Conservation (phyloP, 2,329 filamentous ascomycete species). For the Alternaria atra region DNA sequence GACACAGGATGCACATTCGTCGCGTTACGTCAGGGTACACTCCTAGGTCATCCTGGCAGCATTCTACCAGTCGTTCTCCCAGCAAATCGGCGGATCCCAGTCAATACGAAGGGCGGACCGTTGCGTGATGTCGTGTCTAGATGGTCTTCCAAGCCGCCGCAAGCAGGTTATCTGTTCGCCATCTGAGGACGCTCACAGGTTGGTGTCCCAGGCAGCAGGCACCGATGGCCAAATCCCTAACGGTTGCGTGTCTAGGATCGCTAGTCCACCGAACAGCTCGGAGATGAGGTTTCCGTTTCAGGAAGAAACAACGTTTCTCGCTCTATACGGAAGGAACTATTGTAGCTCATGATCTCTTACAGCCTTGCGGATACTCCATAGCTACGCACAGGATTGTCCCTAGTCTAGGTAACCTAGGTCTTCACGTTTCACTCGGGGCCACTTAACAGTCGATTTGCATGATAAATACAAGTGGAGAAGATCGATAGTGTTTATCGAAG, state of each 20-base stretch:
- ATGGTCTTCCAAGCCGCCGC: background rate
- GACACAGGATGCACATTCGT: background rate
- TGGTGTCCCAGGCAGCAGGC: background rate
- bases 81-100: background rate
- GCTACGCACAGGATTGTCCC: background rate
- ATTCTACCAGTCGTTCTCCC: background rate
- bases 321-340: background rate
- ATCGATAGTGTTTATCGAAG: constrained; percentile 8
- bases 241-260: background rate
- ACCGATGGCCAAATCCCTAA: background rate
- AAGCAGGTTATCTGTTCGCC: background rate
- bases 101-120: constrained; percentile 1
- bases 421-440: background rate
- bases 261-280: background rate
- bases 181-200: background rate
- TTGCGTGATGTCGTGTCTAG: constrained; percentile 5
- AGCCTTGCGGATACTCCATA: background rate
- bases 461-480: constrained; percentile 9
- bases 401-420: background rate
- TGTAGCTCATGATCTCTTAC: background rate
- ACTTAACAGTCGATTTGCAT: background rate
- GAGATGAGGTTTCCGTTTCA: constrained; percentile 7
- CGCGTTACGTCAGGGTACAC: background rate
- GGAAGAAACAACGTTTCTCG: constrained; percentile 2
- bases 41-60: background rate